phyloP scores from a whole-genome alignment of 805 yeast genomes.

The Yamadazyma paraphyllophila region DNA sequence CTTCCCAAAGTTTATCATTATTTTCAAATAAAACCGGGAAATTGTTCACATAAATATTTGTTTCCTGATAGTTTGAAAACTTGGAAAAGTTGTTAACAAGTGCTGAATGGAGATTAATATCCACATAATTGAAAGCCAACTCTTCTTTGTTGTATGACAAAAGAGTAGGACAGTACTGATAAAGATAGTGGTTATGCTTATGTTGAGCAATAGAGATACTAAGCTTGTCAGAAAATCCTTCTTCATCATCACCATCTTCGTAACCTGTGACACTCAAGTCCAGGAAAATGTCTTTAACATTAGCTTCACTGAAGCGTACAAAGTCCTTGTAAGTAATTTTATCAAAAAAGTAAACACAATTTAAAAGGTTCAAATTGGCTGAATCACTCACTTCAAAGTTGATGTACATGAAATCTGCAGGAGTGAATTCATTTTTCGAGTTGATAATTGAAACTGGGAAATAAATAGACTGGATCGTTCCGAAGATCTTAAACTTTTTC shows the following conservation, averaged over 20 bases:
- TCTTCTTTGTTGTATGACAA: background rate
- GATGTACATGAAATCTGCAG: conserved; percentile 50
- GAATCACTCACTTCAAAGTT: conserved; percentile 31
- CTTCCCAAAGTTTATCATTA: conserved; percentile 42
- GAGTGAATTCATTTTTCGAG: background rate
- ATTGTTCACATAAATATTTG: conserved; percentile 70
- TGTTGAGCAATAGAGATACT: conserved; percentile 34
- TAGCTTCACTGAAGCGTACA: conserved; percentile 22
- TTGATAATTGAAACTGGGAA: conserved; percentile 39
- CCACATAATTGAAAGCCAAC: background rate
- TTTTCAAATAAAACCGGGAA: conserved; percentile 57
- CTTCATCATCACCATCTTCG: background rate
- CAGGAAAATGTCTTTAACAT: background rate
- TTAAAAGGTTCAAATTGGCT: conserved; percentile 47
- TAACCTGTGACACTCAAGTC: background rate
- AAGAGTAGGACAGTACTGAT: conserved; percentile 13
- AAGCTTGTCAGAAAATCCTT: conserved; percentile 10
- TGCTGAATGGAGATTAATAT: conserved; percentile 7
- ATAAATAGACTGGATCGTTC: conserved; percentile 47
- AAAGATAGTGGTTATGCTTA: conserved; percentile 33
- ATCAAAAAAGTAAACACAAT: conserved; percentile 48
- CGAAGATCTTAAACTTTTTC: conserved; percentile 41
- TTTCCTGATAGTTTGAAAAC: conserved; percentile 50
- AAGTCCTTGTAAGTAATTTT: conserved; percentile 47
- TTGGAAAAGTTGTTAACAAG: conserved; percentile 19